Evolutionary conservation across 179 eudicot species (phyloP), one percentile per base, ranked within the genome.

Genomic region (Carnegiea gigantea): DNA sequence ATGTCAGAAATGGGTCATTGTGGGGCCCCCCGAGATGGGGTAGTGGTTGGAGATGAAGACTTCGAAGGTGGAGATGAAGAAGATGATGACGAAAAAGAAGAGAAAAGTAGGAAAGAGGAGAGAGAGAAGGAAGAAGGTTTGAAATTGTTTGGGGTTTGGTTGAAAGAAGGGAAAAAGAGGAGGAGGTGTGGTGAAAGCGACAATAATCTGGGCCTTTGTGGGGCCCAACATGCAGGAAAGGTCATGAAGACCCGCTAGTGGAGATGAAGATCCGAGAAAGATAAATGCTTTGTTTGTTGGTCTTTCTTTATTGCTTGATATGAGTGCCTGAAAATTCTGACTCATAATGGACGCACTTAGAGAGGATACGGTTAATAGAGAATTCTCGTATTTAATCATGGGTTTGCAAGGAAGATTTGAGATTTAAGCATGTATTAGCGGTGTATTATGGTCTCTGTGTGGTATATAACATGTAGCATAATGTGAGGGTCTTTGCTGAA

Each of bases 71-170:
- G 79, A 1, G 82, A 87, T 26, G 87, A 81, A 4, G 83, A 86
- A 14, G 78, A 85, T n/a, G 75, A 74, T 21, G 81, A 74, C 51
- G 23, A 80, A 81, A 23, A 82, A 78, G 14, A 77, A 62, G 28
- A 36, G 59, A 15, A 64, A 36, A n/a, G 76, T 59, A 18, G 76
- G 60, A 60, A 44, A 57, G 49, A 85, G 54, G 72, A 67, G 40
- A 28, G 11, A 36, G 10, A 33, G 17, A 84, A 80, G 13, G 81
- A 81, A n/a, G 82, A 86, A 10, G 85, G 93, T 78, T 64, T 93
- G 87, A 93, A 89, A 76, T 76, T 95, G 86, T 95, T 95, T 67
- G 98, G 98, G 88, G 98, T 95, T 70, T 84, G 91, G 95, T 82
- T 95, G 91, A 88, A 90, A 77, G 76, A 76, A 13, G 84, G 88